phyloP scores from a whole-genome alignment of 2,329 filamentous ascomycete species.

The Lasiodiplodia sp. region DNA sequence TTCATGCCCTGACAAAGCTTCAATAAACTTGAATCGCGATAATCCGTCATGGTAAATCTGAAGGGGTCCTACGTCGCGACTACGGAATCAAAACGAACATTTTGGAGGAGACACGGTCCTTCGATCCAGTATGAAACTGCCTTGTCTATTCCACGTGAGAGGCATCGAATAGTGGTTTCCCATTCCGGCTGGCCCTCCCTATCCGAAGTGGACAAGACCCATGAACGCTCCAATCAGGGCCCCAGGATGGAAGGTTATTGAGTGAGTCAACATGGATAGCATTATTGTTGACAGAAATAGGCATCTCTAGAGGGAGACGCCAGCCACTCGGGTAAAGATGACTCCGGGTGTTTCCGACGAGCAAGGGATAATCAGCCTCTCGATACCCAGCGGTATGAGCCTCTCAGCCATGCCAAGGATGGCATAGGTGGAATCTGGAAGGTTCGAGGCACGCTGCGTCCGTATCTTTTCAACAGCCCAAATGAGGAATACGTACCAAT shows the following conservation, averaged over 20 bases:
- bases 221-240: slow-evolving; percentile 9
- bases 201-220: background rate
- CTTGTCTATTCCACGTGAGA: background rate
- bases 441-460: background rate
- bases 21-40: background rate
- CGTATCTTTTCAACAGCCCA: background rate
- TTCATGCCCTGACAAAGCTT: background rate
- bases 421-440: background rate
- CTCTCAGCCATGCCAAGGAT: background rate
- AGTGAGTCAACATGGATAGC: background rate
- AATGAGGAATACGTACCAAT: background rate
- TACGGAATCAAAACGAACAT: background rate
- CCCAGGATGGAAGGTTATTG: slow-evolving; percentile 2
- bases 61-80: background rate
- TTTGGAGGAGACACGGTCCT: background rate
- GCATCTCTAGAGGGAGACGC: background rate
- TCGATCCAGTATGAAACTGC: background rate
- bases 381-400: background rate
- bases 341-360: background rate
- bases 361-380: background rate
- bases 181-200: background rate
- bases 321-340: background rate
- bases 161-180: background rate
- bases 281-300: background rate
- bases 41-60: background rate